Percentiles rank a stretch among this genome's conserved stretches.
phyloP scores from a whole-genome alignment of 305 asterid genomes.

The Fraxinus xanthoxyloides region DNA sequence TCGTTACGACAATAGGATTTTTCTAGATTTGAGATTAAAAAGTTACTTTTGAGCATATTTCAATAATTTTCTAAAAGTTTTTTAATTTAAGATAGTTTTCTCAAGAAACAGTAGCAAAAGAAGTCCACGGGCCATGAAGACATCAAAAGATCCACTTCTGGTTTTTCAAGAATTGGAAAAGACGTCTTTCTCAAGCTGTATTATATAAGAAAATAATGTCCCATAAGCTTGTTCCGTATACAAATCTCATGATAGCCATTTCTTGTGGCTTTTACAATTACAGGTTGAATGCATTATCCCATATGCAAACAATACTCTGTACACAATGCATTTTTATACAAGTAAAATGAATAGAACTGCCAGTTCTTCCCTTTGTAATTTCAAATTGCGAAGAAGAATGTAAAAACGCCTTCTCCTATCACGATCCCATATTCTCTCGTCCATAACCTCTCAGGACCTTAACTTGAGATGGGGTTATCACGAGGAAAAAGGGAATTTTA shows the following conservation, averaged over 20 bases:
- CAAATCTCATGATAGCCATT: conserved; percentile 5
- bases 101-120: neutral
- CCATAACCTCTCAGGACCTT: neutral
- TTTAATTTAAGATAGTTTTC: no score
- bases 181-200: neutral
- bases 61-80: neutral
- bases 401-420: conserved; percentile 24
- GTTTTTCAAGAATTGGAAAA: neutral
- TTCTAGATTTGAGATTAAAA: no score
- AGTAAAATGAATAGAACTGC: neutral
- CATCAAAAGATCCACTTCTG: neutral
- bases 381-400: conserved; percentile 21
- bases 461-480: neutral
- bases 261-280: conserved; percentile 19
- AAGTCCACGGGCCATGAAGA: neutral
- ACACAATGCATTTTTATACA: conserved; percentile 9
- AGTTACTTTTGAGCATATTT: no score
- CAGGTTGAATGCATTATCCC: conserved; percentile 16
- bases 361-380: conserved; percentile 15
- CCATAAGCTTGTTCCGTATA: neutral
- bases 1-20: neutral
- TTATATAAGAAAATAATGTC: neutral
- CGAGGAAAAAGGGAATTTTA: neutral
- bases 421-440: neutral
- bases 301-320: conserved; percentile 21